Evolutionary conservation across 768 basidiomycete genomes (phyloP), one percentile per base, ranked within the genome.

Genomic region (Mycena galopus): DNA sequence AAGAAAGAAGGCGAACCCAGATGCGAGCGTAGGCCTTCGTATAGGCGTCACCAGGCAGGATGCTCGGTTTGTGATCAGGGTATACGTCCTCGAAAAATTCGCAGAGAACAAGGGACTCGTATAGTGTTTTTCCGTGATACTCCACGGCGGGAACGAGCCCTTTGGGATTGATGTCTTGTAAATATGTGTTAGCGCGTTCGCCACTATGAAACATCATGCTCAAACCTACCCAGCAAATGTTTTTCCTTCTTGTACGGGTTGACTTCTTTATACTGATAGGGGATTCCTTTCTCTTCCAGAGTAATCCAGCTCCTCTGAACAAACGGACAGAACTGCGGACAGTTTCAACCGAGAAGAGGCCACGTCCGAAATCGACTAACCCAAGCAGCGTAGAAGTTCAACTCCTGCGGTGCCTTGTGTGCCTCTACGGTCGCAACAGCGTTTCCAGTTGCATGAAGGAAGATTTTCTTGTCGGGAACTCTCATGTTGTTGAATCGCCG

Each of bases 181-280:
- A 37, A 29, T 2, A 44, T 23, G n/a, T n/a, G 0, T 21, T 17
- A 33, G 39, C 25, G 21, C 33, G 57, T 42, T 47, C 23, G 10
- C 32, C 14, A 19, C 23, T 29, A 8, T 47, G 35, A n/a, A n/a
- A n/a, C 29, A 25, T 59, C 7, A 37, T 21, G 39, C 30, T 21
- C 84, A 39, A 70, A 88, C 88, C 86, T 33, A 88, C 88, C 86
- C 30, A 90, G 82, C 77, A 89, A 90, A 50, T 88, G 84, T 19
- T 84, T 80, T 75, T 89, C 89, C 75, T 92, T 93, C 81, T 90
- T 91, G 84, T 93, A 93, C 2, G 91, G 91, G 79, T 92, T 91
- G 25, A 90, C 86, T 77, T 92, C 90, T 69, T 87, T 86, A 78
- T 91, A 92, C 72, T 91, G 90, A 76, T 93, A 93, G 1, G 89